These are phyloP conservation scores for Globisporangium barbulae DNA, from an alignment of 352 stramenopile species.

Conservation along the genomic window DNA sequence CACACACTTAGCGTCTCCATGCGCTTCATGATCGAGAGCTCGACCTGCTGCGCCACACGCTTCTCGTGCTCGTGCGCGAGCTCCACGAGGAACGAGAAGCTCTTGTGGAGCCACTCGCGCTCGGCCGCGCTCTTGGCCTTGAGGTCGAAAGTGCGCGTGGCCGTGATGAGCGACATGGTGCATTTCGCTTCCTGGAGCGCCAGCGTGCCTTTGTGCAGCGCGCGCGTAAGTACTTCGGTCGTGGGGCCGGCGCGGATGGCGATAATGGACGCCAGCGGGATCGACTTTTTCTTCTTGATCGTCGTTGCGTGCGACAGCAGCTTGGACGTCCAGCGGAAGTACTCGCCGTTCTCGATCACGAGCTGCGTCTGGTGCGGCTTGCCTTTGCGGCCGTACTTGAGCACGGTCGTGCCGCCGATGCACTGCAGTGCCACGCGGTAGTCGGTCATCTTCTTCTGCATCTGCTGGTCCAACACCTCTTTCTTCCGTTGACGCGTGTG, in stretches of 20 bases:
- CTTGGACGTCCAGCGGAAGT: conserved; percentile 80
- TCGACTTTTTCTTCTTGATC: conserved; percentile 63
- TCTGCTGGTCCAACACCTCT: conserved; percentile 40
- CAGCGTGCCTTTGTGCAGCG: conserved; percentile 69
- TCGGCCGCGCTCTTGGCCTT: conserved; percentile 64
- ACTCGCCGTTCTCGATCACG: conserved; percentile 76
- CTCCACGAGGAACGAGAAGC: conserved; percentile 67
- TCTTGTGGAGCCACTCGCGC: conserved; percentile 75
- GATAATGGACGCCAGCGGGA: conserved; percentile 56
- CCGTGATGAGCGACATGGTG: conserved; percentile 74
- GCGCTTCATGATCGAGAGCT: conserved; percentile 83
- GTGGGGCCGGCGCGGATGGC: conserved; percentile 48
- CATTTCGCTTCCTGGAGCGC: conserved; percentile 54
- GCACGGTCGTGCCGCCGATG: conserved; percentile 57
- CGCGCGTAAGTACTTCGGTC: conserved; percentile 62
- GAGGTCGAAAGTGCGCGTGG: conserved; percentile 72
- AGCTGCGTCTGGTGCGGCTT: conserved; percentile 70
- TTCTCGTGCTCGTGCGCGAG: conserved; percentile 72
- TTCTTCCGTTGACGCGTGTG: conserved; percentile 35
- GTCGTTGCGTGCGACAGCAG: conserved; percentile 36
- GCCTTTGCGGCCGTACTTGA: conserved; percentile 83
- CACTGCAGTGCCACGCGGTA: conserved; percentile 83
- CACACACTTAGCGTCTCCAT: conserved; percentile 67
- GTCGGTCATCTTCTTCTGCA: conserved; percentile 81
- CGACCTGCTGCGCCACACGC: conserved; percentile 71